A percentile compares a stretch with the other conserved stretches of the same genome.
Conservation (phyloP, 2,329 filamentous ascomycete species). For the Trichoderma guizhouense region DNA sequence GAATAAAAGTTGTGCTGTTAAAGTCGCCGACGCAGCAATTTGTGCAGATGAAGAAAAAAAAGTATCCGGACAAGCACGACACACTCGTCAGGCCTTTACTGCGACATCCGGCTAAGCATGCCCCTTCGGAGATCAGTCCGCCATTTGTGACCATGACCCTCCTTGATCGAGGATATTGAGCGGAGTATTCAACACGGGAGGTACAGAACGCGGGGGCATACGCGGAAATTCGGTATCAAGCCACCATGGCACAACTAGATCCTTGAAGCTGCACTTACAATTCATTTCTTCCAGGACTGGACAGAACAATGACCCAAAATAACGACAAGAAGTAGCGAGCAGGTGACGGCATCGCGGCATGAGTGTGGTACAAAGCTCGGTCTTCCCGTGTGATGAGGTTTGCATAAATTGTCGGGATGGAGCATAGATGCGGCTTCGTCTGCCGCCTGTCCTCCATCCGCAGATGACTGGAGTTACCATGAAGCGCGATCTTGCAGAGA, state of each 20-base stretch:
- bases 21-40: neutral
- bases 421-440: neutral
- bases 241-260: neutral
- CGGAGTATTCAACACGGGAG: neutral
- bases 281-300: neutral
- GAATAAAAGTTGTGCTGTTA: neutral
- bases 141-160: neutral
- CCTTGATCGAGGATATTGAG: neutral
- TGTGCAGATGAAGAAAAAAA: neutral
- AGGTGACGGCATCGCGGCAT: neutral
- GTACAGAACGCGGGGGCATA: neutral
- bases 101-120: neutral
- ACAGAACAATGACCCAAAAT: neutral
- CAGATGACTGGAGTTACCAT: neutral
- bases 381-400: neutral
- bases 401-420: neutral
- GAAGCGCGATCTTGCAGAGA: slow-evolving; percentile 4
- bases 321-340: neutral
- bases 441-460: neutral
- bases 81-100: neutral
- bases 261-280: neutral
- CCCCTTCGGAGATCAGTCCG: neutral
- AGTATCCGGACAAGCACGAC: neutral
- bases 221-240: neutral
- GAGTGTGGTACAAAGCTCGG: neutral